Conservation (phyloP, 345 rosid species). For the Toxicodendron radicans region DNA sequence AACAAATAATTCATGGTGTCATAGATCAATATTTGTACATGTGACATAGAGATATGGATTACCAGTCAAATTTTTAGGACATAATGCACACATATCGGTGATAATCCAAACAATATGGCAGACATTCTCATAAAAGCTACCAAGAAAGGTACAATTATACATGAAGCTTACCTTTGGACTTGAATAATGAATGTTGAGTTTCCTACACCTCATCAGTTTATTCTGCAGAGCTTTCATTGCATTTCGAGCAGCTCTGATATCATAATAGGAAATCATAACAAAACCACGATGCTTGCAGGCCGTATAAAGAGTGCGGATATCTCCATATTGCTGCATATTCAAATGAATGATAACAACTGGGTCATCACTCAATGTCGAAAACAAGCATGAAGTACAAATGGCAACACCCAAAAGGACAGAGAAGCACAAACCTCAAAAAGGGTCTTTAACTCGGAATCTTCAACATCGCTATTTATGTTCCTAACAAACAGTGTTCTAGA, state of each 20-base stretch:
- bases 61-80: neutral
- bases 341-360: conserved; percentile 11
- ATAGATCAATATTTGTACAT: conserved; percentile 7
- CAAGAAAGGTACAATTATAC: conserved; percentile 1
- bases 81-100: neutral
- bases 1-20: conserved; percentile 9
- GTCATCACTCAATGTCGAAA: neutral
- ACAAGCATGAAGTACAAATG: neutral
- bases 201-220: conserved; percentile 36
- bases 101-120: neutral
- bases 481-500: conserved; percentile 62
- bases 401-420: conserved; percentile 1
- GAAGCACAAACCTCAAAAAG: conserved; percentile 51
- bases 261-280: conserved; percentile 57
- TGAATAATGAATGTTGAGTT: conserved; percentile 55
- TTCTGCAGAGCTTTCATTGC: conserved; percentile 57
- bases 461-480: conserved; percentile 50
- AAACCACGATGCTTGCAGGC: conserved; percentile 57
- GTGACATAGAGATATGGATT: neutral
- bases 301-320: conserved; percentile 43
- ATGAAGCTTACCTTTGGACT: conserved; percentile 45
- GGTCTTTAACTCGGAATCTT: conserved; percentile 57
- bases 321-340: conserved; percentile 50
- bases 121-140: neutral
- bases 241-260: conserved; percentile 53